phyloP scores from a whole-genome alignment of 2,329 filamentous ascomycete species.

The Chrysosporium queenslandicum region DNA sequence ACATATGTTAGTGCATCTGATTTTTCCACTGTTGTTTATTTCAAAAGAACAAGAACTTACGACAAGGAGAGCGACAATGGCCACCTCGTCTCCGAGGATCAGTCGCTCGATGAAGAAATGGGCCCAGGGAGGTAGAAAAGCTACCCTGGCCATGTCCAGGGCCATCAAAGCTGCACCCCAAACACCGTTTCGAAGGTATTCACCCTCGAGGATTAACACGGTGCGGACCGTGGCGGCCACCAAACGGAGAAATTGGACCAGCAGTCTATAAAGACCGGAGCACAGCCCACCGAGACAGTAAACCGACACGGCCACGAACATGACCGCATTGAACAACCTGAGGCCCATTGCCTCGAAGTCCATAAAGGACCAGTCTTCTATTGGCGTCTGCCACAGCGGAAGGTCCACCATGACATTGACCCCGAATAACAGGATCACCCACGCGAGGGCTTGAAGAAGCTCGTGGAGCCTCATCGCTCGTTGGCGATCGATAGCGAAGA shows the following conservation, averaged over 20 bases:
- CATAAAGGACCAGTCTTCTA: not conserved
- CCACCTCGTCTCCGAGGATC: not conserved
- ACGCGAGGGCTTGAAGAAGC: not conserved
- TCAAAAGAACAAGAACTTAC: constrained; percentile 1
- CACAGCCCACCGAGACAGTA: not conserved
- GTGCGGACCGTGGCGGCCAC: not conserved
- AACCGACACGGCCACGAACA: not conserved
- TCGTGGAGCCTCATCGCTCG: not conserved
- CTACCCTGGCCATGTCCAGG: not conserved
- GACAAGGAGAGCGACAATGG: constrained; percentile 4
- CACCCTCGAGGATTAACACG: not conserved
- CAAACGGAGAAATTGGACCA: not conserved
- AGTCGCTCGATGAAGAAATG: not conserved
- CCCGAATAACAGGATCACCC: not conserved
- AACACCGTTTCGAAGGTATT: constrained; percentile 3
- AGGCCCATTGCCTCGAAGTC: constrained; percentile 11
- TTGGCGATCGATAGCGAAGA: not conserved
- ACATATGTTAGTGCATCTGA: not conserved
- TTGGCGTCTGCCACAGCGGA: constrained; percentile 2
- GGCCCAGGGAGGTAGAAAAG: not conserved
- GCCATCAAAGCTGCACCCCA: constrained; percentile 6
- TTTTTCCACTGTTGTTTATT: not conserved
- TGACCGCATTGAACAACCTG: constrained; percentile 10
- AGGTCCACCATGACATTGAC: not conserved
- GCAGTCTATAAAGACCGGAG: not conserved